These are phyloP conservation scores for Carex sylvatica DNA, from an alignment of 202 grass and related monocot species.

Conservation along the genomic window DNA sequence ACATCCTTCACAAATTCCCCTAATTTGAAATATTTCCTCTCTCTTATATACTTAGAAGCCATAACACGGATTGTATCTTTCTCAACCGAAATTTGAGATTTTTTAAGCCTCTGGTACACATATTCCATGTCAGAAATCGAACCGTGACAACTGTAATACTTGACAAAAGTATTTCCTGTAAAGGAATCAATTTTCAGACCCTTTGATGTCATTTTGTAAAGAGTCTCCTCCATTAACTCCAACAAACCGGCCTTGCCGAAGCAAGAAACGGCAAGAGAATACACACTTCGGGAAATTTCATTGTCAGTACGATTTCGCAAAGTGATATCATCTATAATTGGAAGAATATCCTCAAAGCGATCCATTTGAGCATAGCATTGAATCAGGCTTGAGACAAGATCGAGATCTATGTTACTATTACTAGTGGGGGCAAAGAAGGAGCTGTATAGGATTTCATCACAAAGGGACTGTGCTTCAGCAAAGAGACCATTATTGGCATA, in stretches of 20 bases:
- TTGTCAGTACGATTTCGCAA: not conserved
- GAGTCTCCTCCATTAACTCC: slow-evolving; percentile 56
- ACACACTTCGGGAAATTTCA: not conserved
- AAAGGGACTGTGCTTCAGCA: slow-evolving; percentile 48
- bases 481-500: slow-evolving; percentile 62
- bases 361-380: slow-evolving; percentile 48
- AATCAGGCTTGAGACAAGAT: slow-evolving; percentile 33
- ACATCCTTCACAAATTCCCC: slow-evolving; percentile 54
- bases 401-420: slow-evolving; percentile 14
- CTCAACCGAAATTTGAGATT: slow-evolving; percentile 51
- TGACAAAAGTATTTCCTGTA: slow-evolving; percentile 64
- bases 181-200: slow-evolving; percentile 53
- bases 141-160: slow-evolving; percentile 51
- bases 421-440: slow-evolving; percentile 24
- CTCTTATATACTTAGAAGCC: slow-evolving; percentile 55
- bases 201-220: slow-evolving; percentile 47
- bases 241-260: slow-evolving; percentile 56
- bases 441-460: slow-evolving; percentile 70
- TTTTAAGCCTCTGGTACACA: slow-evolving; percentile 55
- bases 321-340: slow-evolving; percentile 37
- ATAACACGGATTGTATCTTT: slow-evolving; percentile 43
- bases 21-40: slow-evolving; percentile 66
- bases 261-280: slow-evolving; percentile 37
- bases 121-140: slow-evolving; percentile 76
- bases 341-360: slow-evolving; percentile 46